These are phyloP conservation scores for Lentinus brumalis DNA, from an alignment of 768 basidiomycete genomes.

Conservation along the genomic window DNA sequence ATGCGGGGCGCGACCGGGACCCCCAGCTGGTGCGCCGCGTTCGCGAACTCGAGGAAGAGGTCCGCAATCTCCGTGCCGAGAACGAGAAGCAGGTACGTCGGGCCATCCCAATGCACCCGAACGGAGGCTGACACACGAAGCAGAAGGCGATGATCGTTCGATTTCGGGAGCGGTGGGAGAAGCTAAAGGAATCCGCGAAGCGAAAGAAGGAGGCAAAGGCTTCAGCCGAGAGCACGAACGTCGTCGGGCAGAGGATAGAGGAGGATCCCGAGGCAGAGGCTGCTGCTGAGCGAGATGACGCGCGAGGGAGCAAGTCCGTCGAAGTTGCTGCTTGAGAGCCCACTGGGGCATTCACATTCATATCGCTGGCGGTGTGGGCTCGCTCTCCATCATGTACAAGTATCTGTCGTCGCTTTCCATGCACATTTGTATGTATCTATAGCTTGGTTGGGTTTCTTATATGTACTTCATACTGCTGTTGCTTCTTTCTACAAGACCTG, in stretches of 20 bases:
- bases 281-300: constrained; percentile 41
- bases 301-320: constrained; percentile 14
- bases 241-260: constrained; percentile 67
- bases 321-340: neutral
- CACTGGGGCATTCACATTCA: too few species aligned
- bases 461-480: neutral
- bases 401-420: too few species aligned
- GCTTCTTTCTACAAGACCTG: too few species aligned
- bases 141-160: constrained; percentile 83
- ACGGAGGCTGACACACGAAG: constrained; percentile 7
- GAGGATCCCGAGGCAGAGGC: constrained; percentile 70
- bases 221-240: constrained; percentile 50
- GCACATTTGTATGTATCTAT: neutral
- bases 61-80: constrained; percentile 60
- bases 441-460: neutral
- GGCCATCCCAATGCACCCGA: neutral
- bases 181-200: constrained; percentile 85
- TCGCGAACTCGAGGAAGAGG: constrained; percentile 82
- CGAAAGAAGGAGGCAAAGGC: constrained; percentile 78
- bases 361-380: too few species aligned
- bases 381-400: too few species aligned
- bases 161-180: constrained; percentile 88
- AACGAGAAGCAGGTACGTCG: constrained; percentile 79
- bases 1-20: constrained; percentile 56
- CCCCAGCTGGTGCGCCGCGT: constrained; percentile 47